Evolutionary conservation across 164 flowering plant genomes (phyloP).

Genomic region (Nymphaea colorata): DNA sequence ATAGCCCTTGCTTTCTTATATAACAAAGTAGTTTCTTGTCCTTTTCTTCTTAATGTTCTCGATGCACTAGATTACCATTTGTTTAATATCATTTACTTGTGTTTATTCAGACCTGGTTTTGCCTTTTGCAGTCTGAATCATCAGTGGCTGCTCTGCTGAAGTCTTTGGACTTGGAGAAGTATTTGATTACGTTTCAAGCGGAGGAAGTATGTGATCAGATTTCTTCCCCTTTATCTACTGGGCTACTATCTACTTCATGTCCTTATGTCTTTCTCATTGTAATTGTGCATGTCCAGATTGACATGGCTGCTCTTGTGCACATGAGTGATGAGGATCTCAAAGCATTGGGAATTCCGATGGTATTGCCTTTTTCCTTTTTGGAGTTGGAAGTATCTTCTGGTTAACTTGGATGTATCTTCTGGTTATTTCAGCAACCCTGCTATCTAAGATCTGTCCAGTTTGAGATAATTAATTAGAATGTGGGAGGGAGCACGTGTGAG

Average conservation of each 20-base stretch:
- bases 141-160: constrained; percentile 63
- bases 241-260: background rate
- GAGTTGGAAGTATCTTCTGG: background rate
- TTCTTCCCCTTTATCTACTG: background rate
- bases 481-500: too few species aligned
- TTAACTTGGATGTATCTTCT: background rate
- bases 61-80: too few species aligned
- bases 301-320: constrained; percentile 81
- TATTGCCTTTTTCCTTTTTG: constrained; percentile 9
- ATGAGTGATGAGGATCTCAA: constrained; percentile 90
- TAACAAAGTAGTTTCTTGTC: too few species aligned
- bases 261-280: background rate
- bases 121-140: constrained; percentile 40
- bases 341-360: constrained; percentile 92
- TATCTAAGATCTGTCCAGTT: too few species aligned
- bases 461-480: too few species aligned
- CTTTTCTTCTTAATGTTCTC: too few species aligned
- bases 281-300: constrained; percentile 25
- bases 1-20: too few species aligned
- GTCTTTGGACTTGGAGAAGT: constrained; percentile 80
- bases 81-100: background rate
- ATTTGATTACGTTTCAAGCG: constrained; percentile 69
- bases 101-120: background rate
- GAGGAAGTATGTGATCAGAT: constrained; percentile 55
- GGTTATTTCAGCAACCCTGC: too few species aligned